phyloP scores from a whole-genome alignment of 768 basidiomycete species.

The Omphalotus guepiniiformis region DNA sequence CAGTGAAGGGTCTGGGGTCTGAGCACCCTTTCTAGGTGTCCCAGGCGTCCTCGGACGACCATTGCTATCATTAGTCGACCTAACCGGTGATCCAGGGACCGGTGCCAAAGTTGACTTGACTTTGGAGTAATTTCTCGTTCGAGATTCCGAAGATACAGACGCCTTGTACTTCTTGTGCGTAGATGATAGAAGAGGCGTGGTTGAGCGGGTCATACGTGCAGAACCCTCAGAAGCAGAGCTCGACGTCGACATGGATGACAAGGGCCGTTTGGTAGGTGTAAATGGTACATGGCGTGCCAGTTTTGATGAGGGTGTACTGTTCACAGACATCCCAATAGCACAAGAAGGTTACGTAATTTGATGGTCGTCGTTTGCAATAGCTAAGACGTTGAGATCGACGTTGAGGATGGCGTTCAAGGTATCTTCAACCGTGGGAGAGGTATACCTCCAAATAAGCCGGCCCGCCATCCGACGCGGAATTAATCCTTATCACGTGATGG shows the following conservation, averaged over 20 bases:
- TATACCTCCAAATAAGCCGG: too few species aligned
- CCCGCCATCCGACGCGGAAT: too few species aligned
- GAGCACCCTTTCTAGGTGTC: conserved; percentile 39
- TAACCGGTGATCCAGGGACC: conserved; percentile 53
- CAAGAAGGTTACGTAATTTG: too few species aligned
- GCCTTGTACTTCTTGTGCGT: conserved; percentile 70
- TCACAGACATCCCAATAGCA: conserved; percentile 7
- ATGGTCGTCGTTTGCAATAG: too few species aligned
- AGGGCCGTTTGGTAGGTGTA: conserved; percentile 53
- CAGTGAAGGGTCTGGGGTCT: conserved; percentile 44
- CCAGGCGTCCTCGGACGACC: conserved; percentile 50
- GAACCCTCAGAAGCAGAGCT: conserved; percentile 19
- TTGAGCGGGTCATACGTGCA: conserved; percentile 30
- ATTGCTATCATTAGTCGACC: conserved; percentile 24
- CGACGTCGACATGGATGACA: conserved; percentile 28
- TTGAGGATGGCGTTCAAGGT: too few species aligned
- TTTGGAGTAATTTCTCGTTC: conserved; percentile 10
- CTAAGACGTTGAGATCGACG: too few species aligned
- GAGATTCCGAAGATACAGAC: conserved; percentile 44
- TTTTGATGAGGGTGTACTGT: conserved; percentile 28
- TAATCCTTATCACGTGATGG: too few species aligned
- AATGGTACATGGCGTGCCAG: conserved; percentile 41
- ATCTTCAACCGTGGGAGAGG: too few species aligned
- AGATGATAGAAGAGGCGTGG: conserved; percentile 31
- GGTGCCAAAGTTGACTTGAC: conserved; percentile 35